Evolutionary conservation across 2,329 filamentous ascomycete genomes (phyloP).

Genomic region (Alternaria dauci): DNA sequence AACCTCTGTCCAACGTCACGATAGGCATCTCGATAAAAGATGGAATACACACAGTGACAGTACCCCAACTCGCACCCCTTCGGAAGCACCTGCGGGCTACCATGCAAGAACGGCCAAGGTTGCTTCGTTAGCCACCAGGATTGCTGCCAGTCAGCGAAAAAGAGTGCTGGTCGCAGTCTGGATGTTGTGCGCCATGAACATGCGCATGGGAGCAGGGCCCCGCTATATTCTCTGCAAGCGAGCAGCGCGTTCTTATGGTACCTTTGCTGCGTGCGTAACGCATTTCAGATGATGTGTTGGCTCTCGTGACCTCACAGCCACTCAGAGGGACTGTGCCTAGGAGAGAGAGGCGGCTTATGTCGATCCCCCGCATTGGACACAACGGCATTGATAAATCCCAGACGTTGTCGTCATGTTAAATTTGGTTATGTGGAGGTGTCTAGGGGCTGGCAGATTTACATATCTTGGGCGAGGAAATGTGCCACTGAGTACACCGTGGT

Average conservation of each 20-base stretch:
- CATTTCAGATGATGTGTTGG: neutral
- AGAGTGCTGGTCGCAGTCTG: neutral
- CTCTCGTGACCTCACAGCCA: neutral
- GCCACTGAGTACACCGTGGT: neutral
- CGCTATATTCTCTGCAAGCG: neutral
- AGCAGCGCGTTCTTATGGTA: neutral
- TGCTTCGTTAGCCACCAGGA: neutral
- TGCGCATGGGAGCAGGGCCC: neutral
- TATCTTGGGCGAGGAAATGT: neutral
- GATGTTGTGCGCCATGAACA: neutral
- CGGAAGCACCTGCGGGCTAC: neutral
- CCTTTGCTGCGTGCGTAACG: neutral
- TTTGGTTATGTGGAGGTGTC: neutral
- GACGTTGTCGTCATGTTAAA: neutral
- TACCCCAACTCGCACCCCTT: too few relatives aligned
- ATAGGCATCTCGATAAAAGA: too few relatives aligned
- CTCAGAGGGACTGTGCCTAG: neutral
- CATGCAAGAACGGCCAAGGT: neutral
- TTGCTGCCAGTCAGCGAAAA: neutral
- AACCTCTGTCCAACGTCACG: too few relatives aligned
- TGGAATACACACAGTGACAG: neutral
- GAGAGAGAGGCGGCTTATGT: slow-evolving; percentile 8
- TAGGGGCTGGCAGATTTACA: neutral
- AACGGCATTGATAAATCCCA: neutral
- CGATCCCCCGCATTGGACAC: slow-evolving; percentile 9